Base-by-base conservation (phyloP, 257 asterid genomes). In the Echites panduratus region DNA sequence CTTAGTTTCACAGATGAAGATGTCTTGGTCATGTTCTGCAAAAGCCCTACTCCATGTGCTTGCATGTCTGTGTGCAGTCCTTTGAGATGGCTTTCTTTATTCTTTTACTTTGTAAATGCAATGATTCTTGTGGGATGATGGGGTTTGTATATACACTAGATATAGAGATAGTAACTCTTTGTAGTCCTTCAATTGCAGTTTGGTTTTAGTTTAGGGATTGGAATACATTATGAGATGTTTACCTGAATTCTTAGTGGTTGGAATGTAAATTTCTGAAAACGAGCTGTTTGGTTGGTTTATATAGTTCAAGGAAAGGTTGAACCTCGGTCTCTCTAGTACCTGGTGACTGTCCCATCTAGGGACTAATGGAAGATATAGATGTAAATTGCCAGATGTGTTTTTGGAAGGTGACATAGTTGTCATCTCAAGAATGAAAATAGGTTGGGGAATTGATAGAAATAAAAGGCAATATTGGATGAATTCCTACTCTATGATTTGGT, bases 61-160 rank as follows among this genome's bases (percentile, higher is more conserved):
- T 50, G 72, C 45, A 49, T 61, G 76, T 74, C 79, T 76, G 53
- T 44, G 74, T 61, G 64, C 58, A 68, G 62, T 41, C 66, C 62
- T 69, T 76, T 72, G 77, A 53, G 73, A 54, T 74, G 48, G 48
- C 74, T 74, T 72, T 76, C 77, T 74, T 62, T 66, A 64, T 48
- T 81, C 69, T 76, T 75, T 56, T 35, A 50, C 41, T 53, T 20
- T 71, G 74, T 69, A 69, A 71, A 72, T 72, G 62, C 76, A 64
- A 59, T 27, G 65, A 75, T 59, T 56, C 45, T 47, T 77, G 0
- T 35, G 29, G 4, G 66, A 73, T 62, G 38, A 35, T 56, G 73
- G 49, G 50, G 49, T 54, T 14, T 75, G 75, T 78, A 66, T 49
- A 75, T 76, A 59, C 38, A 32, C 62, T n/a, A 48, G 10, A 47